Evolutionary conservation across 805 yeast genomes (phyloP), one percentile per base, ranked within the genome.

Genomic region (Naumovozyma baii): DNA sequence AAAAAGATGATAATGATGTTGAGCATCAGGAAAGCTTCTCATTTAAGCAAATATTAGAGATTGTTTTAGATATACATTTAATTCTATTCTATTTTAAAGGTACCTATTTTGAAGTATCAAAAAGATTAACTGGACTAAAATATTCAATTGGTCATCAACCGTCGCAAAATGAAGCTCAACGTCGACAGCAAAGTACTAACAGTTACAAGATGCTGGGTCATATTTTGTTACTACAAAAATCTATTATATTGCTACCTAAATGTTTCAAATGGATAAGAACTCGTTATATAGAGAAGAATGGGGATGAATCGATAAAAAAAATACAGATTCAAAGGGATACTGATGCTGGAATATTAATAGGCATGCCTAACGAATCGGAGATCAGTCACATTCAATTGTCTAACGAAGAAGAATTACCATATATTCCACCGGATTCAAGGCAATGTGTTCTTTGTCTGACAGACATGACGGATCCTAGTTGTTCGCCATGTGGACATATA

Each of bases 401-500:
- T 0, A 78, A 88, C 49, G 70, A 76, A 0, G 44, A 51, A 0
- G 62, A 63, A 5, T 63, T 88, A 38, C 79, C 83, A 3, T 88
- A 76, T 54, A 74, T 90, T 8, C 82, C 88, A 0, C 78, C 70
- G 41, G 60, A 64, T 18, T 78, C 94, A 1, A 69, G 96, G 39
- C 69, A 72, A 32, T 90, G 98, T 55, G 81, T 87, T 72, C 68
- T 92, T 16, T 90, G 98, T 57, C 68, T 90, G 18, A 78, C 83
- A 7, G 68, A 72, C 13, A 83, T 90, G 92, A 68, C 63, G 1
- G 75, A 83, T 45, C 97, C 98, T 3, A 68, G 95, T 1, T 75
- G 84, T 44, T 86, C 95, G 0, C 74, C 79, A 3, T 90, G 98
- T 62, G 98, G 97, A 0, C 98, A 90, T 58, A 42, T 85, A 13